Base-by-base conservation (phyloP, 2,329 filamentous ascomycete genomes). In the Cercospora sesami region DNA sequence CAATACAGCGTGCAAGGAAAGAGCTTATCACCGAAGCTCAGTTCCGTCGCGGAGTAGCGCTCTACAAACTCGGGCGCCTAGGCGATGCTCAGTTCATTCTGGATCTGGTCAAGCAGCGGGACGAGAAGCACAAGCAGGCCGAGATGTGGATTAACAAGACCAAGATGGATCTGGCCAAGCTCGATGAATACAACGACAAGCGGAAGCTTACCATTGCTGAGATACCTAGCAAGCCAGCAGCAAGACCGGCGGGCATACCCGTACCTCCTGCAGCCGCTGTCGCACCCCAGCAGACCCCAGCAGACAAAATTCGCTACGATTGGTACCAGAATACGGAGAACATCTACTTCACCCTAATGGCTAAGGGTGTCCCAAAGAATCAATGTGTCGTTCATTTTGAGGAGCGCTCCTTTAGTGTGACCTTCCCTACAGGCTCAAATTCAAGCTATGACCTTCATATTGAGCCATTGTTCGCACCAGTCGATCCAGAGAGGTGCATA, bases 21-120 rank as follows among this genome's bases (percentile, higher is more conserved):
- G 88, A 92, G 71, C 85, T 91, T 31, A 92, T 97, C 78, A 85
- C 89, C 57, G 87, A 92, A n/a, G 90, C 92, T 1, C 92, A 97
- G 75, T 87, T 95, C 75, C 88, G 94, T 73, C 88, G 94, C 42
- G 91, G 88, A 5, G 87, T 96, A 12, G 86, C 90, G 10, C 84
- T 94, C 28, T 91, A 88, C 78, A 87, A 89, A 60, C 82, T 93
- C 48, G 87, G 86, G 36, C 85, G 87, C 63, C 92, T 89, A 73
- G 93, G 90, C 3, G 90, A 97, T 79, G 90, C 93, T 0, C 86
- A 89, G 67, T 86, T 88, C 72, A 87, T 94, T 71, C 87, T 94
- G 21, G 82, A 80, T n/a, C 79, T 85, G 31, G 83, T 89, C 51
- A 82, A 82, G 68, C 84, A 84, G 73, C 80, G 85, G 63, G 83